Evolutionary conservation across 441 rosid genomes (phyloP).

Genomic region (Rhodomyrtus psidioides): DNA sequence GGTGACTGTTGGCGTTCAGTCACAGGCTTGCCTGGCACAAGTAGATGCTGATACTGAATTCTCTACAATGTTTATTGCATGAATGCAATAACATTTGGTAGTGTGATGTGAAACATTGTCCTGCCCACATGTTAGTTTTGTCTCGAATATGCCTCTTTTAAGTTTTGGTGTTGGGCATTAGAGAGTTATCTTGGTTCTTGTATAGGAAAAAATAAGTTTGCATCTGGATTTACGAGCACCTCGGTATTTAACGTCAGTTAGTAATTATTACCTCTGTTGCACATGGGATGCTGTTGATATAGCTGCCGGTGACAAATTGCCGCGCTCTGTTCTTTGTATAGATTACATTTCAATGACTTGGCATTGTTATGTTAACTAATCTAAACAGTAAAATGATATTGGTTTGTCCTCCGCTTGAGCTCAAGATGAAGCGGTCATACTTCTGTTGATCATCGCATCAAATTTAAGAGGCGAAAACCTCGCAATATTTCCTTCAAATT

Average conservation of each 20-base stretch:
- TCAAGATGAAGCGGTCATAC: background rate
- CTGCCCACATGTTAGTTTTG: background rate
- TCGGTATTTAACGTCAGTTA: background rate
- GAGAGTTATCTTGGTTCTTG: background rate
- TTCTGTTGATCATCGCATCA: background rate
- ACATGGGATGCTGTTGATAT: background rate
- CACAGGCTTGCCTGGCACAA: constrained; percentile 34
- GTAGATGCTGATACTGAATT: constrained; percentile 14
- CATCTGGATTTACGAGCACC: background rate
- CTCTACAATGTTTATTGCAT: background rate
- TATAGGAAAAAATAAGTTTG: background rate
- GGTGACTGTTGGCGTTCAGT: constrained; percentile 70
- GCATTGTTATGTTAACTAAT: background rate
- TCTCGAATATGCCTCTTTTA: background rate
- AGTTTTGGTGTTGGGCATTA: background rate
- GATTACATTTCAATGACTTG: background rate
- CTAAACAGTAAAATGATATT: background rate
- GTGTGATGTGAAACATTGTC: background rate
- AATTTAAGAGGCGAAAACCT: background rate
- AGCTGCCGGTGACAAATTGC: background rate
- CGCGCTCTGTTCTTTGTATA: background rate
- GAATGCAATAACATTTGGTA: background rate
- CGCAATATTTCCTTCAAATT: background rate
- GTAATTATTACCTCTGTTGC: background rate
- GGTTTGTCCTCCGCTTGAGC: background rate